phyloP scores from a whole-genome alignment of 1,284 basidiomycete species.

The Sanguinoderma infundibulare region DNA sequence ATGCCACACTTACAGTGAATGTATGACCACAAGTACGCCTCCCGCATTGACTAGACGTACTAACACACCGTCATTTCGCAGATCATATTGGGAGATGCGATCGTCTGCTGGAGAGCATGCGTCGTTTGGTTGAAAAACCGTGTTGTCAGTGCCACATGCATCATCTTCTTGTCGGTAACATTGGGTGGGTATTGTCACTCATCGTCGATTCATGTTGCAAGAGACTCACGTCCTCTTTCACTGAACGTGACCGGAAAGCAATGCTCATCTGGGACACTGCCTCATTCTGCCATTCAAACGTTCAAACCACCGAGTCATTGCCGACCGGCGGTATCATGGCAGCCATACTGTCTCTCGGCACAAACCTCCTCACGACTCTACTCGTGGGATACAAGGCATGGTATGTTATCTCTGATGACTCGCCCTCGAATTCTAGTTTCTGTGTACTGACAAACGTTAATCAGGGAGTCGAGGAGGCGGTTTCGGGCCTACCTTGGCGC shows the following conservation, averaged over 20 bases:
- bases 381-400: neutral
- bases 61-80: neutral
- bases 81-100: neutral
- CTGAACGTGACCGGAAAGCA: too few relatives aligned
- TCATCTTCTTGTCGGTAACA: neutral
- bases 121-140: neutral
- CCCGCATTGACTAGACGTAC: too few relatives aligned
- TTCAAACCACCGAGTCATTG: too few relatives aligned
- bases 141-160: neutral
- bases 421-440: neutral
- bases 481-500: neutral
- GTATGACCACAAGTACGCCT: too few relatives aligned
- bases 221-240: too few relatives aligned
- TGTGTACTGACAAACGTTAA: too few relatives aligned
- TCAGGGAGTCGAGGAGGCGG: neutral
- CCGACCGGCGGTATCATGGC: neutral
- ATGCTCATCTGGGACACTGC: too few relatives aligned
- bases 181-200: neutral
- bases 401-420: neutral
- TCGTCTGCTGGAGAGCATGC: constrained; percentile 1
- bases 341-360: neutral
- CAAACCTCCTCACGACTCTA: neutral
- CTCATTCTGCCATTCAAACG: too few relatives aligned
- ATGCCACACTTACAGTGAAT: too few relatives aligned
- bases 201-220: neutral